These are phyloP conservation scores for Murraya paniculata DNA, from an alignment of 345 rosid genomes.

Conservation along the genomic window DNA sequence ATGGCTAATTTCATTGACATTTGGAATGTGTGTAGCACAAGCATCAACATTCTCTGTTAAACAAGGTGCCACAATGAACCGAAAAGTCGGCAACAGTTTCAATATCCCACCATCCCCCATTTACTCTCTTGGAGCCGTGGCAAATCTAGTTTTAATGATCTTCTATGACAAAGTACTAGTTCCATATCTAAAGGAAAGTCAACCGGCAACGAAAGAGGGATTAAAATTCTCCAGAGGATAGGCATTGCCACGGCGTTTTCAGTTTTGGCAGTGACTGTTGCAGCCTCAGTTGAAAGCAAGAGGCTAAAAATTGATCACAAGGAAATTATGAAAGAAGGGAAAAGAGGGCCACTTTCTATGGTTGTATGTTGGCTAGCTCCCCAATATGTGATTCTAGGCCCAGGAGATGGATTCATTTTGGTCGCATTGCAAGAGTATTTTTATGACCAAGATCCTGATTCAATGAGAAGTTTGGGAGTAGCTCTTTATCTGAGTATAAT, in stretches of 20 bases:
- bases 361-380: slow-evolving; percentile 51
- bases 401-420: slow-evolving; percentile 52
- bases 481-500: slow-evolving; percentile 55
- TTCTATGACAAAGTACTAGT: slow-evolving; percentile 46
- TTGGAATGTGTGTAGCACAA: slow-evolving; percentile 24
- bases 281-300: slow-evolving; percentile 44
- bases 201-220: slow-evolving; percentile 47
- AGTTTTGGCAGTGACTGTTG: slow-evolving; percentile 31
- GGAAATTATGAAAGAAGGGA: not conserved
- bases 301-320: slow-evolving; percentile 27
- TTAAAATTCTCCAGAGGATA: slow-evolving; percentile 47
- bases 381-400: slow-evolving; percentile 42
- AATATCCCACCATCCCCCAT: slow-evolving; percentile 48
- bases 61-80: slow-evolving; percentile 44
- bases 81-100: slow-evolving; percentile 34
- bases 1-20: slow-evolving; percentile 26
- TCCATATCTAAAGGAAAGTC: slow-evolving; percentile 27
- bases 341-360: slow-evolving; percentile 19
- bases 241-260: slow-evolving; percentile 50
- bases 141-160: slow-evolving; percentile 37
- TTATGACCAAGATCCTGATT: slow-evolving; percentile 68
- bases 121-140: slow-evolving; percentile 34
- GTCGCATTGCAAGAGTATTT: slow-evolving; percentile 70
- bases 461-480: slow-evolving; percentile 62
- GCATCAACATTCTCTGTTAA: slow-evolving; percentile 28